Evolutionary conservation across 192 early-diverging fungal genomes (phyloP).

Genomic region (Rhizoclosmatium globosum): DNA sequence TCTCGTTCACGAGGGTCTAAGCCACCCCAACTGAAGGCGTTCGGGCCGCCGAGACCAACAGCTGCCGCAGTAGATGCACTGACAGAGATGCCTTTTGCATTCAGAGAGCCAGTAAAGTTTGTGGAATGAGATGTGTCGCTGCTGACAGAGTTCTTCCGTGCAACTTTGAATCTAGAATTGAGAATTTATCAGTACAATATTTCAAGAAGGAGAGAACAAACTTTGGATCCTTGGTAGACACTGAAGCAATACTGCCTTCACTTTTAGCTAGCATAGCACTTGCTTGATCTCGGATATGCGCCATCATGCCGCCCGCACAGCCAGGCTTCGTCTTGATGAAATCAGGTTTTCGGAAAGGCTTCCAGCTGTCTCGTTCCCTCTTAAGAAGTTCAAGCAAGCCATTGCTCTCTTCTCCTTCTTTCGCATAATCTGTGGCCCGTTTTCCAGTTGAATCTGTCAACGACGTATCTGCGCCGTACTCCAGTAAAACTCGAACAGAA

Average conservation of each 20-base stretch:
- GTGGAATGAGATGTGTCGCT: slow-evolving; percentile 43
- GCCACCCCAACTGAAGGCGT: slow-evolving; percentile 52
- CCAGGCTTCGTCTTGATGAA: slow-evolving; percentile 33
- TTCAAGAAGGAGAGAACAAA: neutral
- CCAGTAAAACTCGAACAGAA: slow-evolving; percentile 42
- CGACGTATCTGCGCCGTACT: slow-evolving; percentile 54
- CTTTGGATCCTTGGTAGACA: slow-evolving; percentile 6
- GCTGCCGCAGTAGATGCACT: slow-evolving; percentile 36
- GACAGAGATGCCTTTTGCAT: slow-evolving; percentile 4
- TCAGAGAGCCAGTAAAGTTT: slow-evolving; percentile 8
- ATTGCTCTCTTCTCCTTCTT: neutral
- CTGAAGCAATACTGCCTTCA: neutral
- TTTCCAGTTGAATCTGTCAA: slow-evolving; percentile 36
- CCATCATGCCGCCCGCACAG: slow-evolving; percentile 21
- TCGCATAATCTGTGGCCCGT: slow-evolving; percentile 34
- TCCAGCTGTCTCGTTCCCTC: slow-evolving; percentile 10
- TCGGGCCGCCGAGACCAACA: slow-evolving; percentile 34
- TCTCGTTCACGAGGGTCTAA: slow-evolving; percentile 35
- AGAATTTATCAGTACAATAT: neutral
- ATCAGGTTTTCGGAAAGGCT: slow-evolving; percentile 25
- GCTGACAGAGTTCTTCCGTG: slow-evolving; percentile 26
- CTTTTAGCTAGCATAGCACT: neutral
- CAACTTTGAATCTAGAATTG: slow-evolving; percentile 14
- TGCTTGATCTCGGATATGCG: slow-evolving; percentile 33
- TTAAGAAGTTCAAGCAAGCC: slow-evolving; percentile 28